Base-by-base conservation (phyloP, 1,284 basidiomycete species). In the Rhodotorula sp. region DNA sequence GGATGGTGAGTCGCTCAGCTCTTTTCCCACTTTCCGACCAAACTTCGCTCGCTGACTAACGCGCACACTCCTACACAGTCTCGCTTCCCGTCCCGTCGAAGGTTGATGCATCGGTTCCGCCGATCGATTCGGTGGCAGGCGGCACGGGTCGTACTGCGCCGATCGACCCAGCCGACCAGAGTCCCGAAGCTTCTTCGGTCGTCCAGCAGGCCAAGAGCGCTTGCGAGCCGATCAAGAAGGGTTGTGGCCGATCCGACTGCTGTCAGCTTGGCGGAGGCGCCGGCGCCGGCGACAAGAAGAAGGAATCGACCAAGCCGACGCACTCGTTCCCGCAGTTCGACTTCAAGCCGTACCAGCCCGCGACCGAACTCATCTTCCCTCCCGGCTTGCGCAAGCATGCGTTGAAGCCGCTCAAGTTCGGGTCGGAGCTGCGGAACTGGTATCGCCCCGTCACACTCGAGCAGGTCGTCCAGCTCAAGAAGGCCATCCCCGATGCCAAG, bases 341-440 rank as follows among this genome's bases (percentile, higher is more conserved):
- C n/a, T 76, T 78, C 70, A 78, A 79, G 66, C 76, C 79, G 6
- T 82, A 82, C 69, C 73, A 75, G 20, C 77, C 79, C 15, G 71
- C 73, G 14, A 77, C 75, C 5, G 81, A 82, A 60, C 77, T 80
- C 67, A 80, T 82, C 69, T 80, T 78, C 72, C 81, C 81, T 10
- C 77, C 80, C 2, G 78, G 73, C 49, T 75, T 81, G 22, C 63
- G 67, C 24, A 79, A 78, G 56, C 72, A 77, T 57, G 22, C 61
- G 30, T 57, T 53, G 60, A 33, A 69, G 18, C 78, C 75, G 12
- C 67, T 75, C 58, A 69, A 70, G 37, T 75, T 71, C 17, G 71
- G 71, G 1, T 66, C 59, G 42, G 30, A 46, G 3, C 51, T 30
- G 8, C 64, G 67, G 4, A 63, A 66, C 29, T 76, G 75, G 75